Conservation (phyloP, 305 asterid species). For the Solanum aculeatissimum region DNA sequence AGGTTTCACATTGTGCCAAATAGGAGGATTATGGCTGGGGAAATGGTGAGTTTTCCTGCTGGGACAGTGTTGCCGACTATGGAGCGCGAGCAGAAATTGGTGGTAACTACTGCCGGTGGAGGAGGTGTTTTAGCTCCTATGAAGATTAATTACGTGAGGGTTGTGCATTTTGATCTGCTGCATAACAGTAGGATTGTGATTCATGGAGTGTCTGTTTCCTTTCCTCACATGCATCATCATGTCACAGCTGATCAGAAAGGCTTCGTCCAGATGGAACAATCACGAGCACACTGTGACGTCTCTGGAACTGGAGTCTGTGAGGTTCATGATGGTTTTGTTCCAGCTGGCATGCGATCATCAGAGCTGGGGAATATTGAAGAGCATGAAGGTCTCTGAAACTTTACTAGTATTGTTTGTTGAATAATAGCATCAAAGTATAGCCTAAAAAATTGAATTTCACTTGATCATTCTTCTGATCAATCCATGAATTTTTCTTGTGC, state of each 20-base stretch:
- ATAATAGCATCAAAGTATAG: background rate
- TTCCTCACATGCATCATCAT: conserved; percentile 50
- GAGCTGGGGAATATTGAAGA: conserved; percentile 6
- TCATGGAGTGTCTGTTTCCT: conserved; percentile 55
- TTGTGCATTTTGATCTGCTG: conserved; percentile 43
- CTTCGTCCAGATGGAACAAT: conserved; percentile 13
- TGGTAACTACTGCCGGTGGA: conserved; percentile 55
- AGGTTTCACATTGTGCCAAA: conserved; percentile 62
- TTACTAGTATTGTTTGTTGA: background rate
- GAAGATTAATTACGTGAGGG: conserved; percentile 53
- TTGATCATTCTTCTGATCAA: background rate
- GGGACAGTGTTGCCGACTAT: conserved; percentile 44
- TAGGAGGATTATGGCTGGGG: conserved; percentile 40
- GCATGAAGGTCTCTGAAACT: conserved; percentile 28
- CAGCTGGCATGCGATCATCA: conserved; percentile 24
- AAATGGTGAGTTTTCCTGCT: conserved; percentile 40
- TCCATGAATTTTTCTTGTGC: background rate
- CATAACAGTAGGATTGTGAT: conserved; percentile 56
- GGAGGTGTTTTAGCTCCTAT: conserved; percentile 48
- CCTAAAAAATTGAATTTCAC: background rate
- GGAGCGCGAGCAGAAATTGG: conserved; percentile 47
- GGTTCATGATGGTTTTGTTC: conserved; percentile 20
- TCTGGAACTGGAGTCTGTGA: conserved; percentile 40
- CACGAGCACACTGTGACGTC: conserved; percentile 19
- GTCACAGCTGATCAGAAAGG: conserved; percentile 10